Conservation (phyloP, 345 rosid genomes). For the Mercurialis annua region DNA sequence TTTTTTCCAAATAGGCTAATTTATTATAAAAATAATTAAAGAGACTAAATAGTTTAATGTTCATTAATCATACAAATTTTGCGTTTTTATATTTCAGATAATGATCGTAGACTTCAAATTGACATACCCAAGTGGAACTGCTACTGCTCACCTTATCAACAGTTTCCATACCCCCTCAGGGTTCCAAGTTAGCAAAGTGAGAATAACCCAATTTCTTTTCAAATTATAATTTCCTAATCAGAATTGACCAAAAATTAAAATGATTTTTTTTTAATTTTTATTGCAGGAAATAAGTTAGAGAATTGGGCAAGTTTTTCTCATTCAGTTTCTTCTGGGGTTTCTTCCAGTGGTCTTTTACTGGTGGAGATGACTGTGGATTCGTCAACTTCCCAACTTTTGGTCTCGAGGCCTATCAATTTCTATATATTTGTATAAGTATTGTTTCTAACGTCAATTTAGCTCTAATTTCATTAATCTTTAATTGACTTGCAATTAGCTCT, state of each 20-base stretch:
- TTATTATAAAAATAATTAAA: too few relatives aligned
- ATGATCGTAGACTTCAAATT: slow-evolving; percentile 75
- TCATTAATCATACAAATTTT: too few relatives aligned
- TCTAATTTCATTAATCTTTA: too few relatives aligned
- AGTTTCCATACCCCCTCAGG: slow-evolving; percentile 79
- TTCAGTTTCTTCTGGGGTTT: slow-evolving; percentile 83
- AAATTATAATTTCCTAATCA: neutral
- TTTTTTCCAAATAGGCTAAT: too few relatives aligned
- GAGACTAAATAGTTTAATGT: too few relatives aligned
- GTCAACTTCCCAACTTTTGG: slow-evolving; percentile 70
- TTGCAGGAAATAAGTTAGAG: slow-evolving; percentile 69
- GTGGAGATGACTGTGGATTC: slow-evolving; percentile 62
- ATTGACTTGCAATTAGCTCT: too few relatives aligned
- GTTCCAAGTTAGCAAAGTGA: slow-evolving; percentile 74
- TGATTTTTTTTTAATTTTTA: neutral
- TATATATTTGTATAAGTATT: too few relatives aligned
- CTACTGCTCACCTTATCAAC: slow-evolving; percentile 76
- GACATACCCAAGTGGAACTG: slow-evolving; percentile 86
- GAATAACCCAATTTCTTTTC: neutral
- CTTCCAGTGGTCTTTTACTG: slow-evolving; percentile 85
- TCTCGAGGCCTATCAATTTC: slow-evolving; percentile 51
- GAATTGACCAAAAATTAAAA: neutral
- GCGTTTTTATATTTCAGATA: slow-evolving; percentile 44
- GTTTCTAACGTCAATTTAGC: too few relatives aligned
- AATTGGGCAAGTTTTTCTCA: slow-evolving; percentile 64